Base-by-base conservation (phyloP, 208 protist genomes). In the Acanthamoeba royreba region DNA sequence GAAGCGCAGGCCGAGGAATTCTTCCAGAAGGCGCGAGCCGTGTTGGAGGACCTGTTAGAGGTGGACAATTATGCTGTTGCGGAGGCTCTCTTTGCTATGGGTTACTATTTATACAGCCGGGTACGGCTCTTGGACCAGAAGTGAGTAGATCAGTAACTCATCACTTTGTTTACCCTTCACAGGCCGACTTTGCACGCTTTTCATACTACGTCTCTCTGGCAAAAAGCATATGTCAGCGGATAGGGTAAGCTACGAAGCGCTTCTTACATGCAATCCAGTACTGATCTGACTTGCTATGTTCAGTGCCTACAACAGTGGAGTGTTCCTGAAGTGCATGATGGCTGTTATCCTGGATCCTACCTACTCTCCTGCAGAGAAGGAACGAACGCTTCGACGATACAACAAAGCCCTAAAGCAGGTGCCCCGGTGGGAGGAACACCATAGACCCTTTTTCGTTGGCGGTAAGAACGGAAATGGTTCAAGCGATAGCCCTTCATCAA, bases 321-420 rank as follows among this genome's bases (percentile, higher is more conserved):
- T 83, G 19, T 83, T 52, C 17, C 72, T 83, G 22, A 83, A 83
- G 42, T 83, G 72, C 43, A 83, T 83, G 72, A 49, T 83, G 72
- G 38, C 42, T 9, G 52, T 43, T 13, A 31, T 52, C 9, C 52
- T 83, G 1, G 72, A 83, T 33, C 72, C 72, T 4, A 40, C 72
- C 25, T 83, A 52, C 72, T 38, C 72, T 19, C 40, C 72, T 1
- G 42, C 35, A 3, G 72, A 83, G 42, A 83, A 83, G 72, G 72
- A 83, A 43, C 72, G 72, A 38, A 46, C 17, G 3, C 72, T 83
- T 38, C 72, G 72, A 0, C 35, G 35, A 19, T 83, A 83, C 72
- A 83, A 83, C 35, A 38, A 43, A 2, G 42, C 72, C 25, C 9
- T 46, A 11, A 83, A 83, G 72, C 25, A 83, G n/a, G 15, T 17